A percentile compares a stretch with the other conserved stretches of the same genome.
Evolutionary conservation across 2,329 filamentous ascomycete genomes (phyloP).

Genomic region (Diplodia corticola): DNA sequence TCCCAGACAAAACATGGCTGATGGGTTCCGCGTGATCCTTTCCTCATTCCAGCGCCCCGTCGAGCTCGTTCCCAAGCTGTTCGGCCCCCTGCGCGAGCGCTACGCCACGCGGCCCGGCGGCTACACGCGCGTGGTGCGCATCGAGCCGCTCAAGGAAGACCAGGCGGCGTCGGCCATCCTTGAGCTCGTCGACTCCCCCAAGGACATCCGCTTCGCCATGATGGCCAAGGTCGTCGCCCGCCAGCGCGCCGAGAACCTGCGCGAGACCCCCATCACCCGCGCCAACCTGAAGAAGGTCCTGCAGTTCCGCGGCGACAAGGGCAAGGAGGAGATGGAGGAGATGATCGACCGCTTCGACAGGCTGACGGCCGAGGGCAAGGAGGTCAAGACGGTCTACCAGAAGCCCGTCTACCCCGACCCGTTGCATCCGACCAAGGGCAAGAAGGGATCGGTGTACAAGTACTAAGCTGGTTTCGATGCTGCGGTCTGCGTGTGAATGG

Average conservation of each 20-base stretch:
- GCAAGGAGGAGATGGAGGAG: slow-evolving; percentile 65
- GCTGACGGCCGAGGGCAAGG: slow-evolving; percentile 17
- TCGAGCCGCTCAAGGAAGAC: slow-evolving; percentile 84
- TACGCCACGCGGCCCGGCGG: slow-evolving; percentile 81
- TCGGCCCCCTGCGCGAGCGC: slow-evolving; percentile 76
- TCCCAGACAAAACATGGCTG: no score
- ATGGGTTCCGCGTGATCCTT: not conserved
- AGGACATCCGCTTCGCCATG: slow-evolving; percentile 92
- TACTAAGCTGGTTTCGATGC: not conserved
- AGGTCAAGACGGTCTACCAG: slow-evolving; percentile 7
- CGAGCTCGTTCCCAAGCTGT: slow-evolving; percentile 78
- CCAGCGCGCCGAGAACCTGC: slow-evolving; percentile 51
- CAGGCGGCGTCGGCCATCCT: slow-evolving; percentile 89
- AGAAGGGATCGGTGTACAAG: slow-evolving; percentile 17
- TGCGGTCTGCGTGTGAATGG: not conserved
- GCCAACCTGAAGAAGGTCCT: slow-evolving; percentile 85
- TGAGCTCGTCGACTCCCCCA: slow-evolving; percentile 90
- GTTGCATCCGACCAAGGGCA: slow-evolving; percentile 7
- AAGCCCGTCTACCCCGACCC: slow-evolving; percentile 23
- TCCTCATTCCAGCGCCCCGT: slow-evolving; percentile 33
- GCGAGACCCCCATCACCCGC: slow-evolving; percentile 69
- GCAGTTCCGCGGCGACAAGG: slow-evolving; percentile 63
- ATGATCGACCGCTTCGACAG: slow-evolving; percentile 50
- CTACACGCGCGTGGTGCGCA: slow-evolving; percentile 91
- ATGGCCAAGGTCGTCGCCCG: slow-evolving; percentile 81